These are phyloP conservation scores for Aureobasidium mangrovei DNA, from an alignment of 2,329 filamentous ascomycete genomes.

Conservation along the genomic window DNA sequence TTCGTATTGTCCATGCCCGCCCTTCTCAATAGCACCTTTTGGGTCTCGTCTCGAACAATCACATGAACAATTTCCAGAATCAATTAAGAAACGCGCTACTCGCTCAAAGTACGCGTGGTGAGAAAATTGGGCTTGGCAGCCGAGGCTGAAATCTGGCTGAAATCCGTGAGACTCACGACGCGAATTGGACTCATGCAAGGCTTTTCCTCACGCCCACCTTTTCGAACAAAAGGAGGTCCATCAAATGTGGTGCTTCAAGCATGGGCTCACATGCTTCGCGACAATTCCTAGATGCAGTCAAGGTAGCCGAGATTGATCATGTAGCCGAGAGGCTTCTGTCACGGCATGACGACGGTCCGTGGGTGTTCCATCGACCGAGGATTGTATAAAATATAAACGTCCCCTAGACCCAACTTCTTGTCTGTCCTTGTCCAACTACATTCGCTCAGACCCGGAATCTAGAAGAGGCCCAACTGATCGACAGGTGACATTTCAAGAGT, in stretches of 20 bases:
- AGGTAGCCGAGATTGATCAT: conserved; percentile 4
- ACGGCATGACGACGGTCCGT: conserved; percentile 2
- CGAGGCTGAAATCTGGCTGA: conserved; percentile 2
- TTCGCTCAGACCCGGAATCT: background rate
- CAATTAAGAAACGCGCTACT: conserved; percentile 6
- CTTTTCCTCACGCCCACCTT: background rate
- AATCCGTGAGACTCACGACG: background rate
- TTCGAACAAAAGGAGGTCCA: background rate
- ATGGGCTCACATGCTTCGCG: conserved; percentile 10
- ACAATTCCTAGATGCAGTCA: background rate
- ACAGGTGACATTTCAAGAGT: background rate
- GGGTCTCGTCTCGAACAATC: background rate
- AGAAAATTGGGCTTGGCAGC: conserved; percentile 7
- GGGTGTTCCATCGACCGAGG: background rate
- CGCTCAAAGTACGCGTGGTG: conserved; percentile 5
- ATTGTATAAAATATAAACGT: conserved; percentile 3
- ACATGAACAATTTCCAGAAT: conserved; percentile 1
- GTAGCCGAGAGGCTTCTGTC: background rate
- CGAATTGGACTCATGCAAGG: background rate
- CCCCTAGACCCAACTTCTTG: background rate
- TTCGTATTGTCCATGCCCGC: conserved; percentile 10
- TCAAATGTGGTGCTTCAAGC: background rate
- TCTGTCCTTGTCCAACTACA: background rate
- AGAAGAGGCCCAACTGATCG: background rate
- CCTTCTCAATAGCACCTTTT: background rate